A percentile compares a stretch with the other conserved stretches of the same genome.
These are phyloP conservation scores for Carex scoparia DNA, from an alignment of 176 grass and related monocot species.

Conservation along the genomic window DNA sequence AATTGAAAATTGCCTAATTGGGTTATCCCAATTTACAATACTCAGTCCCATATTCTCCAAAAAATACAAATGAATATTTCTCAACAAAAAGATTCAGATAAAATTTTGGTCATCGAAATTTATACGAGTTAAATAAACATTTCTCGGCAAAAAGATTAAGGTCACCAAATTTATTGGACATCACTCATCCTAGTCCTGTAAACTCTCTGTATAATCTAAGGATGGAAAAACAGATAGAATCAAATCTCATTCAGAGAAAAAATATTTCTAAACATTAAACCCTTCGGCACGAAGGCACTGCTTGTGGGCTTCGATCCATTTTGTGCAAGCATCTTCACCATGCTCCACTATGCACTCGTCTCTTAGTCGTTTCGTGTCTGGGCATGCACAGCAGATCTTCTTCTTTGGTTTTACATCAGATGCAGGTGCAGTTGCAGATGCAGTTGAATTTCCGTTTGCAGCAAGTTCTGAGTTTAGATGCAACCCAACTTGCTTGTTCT, in stretches of 20 bases:
- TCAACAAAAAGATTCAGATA: too few relatives aligned
- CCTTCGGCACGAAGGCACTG: conserved; percentile 68
- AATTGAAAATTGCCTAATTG: too few relatives aligned
- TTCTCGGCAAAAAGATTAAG: background rate
- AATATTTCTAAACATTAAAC: conserved; percentile 60
- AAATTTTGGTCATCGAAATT: too few relatives aligned
- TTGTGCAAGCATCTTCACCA: conserved; percentile 61
- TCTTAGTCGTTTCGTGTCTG: conserved; percentile 79
- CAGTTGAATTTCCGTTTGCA: conserved; percentile 21
- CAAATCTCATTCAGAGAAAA: conserved; percentile 44
- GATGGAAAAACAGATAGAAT: background rate
- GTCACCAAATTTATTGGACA: conserved; percentile 1
- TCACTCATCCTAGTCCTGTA: background rate
- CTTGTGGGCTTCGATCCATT: conserved; percentile 78
- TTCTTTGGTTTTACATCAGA: conserved; percentile 62
- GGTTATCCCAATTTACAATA: too few relatives aligned
- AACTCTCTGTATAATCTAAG: background rate
- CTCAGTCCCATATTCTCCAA: too few relatives aligned
- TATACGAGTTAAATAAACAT: background rate
- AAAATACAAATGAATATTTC: too few relatives aligned
- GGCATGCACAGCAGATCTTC: conserved; percentile 90
- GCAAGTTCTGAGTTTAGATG: conserved; percentile 59
- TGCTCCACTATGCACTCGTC: conserved; percentile 80
- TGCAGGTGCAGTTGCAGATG: conserved; percentile 12
- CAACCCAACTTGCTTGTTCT: conserved; percentile 27